Percentiles rank a stretch among this genome's conserved stretches.
Evolutionary conservation across 768 basidiomycete species (phyloP).

Genomic region (Mycena albidolilacea): DNA sequence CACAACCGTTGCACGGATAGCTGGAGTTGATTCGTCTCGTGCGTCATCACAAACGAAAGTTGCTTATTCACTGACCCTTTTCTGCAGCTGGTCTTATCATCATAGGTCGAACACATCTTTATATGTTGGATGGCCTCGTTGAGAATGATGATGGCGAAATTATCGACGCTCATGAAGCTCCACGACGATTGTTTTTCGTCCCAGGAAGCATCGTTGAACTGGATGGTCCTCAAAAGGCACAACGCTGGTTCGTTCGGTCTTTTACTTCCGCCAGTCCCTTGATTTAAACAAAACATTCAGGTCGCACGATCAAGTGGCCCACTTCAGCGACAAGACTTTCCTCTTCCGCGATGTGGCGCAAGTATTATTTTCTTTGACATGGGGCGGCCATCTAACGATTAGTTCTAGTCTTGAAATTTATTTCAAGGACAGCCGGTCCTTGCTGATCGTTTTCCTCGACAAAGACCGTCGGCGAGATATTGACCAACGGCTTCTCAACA

Average conservation of each 20-base stretch:
- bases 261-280: background rate
- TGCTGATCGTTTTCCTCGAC: slow-evolving; percentile 86
- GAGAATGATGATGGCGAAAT: slow-evolving; percentile 91
- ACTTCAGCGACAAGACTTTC: slow-evolving; percentile 86
- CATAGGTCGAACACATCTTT: slow-evolving; percentile 86
- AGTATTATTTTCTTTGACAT: slow-evolving; percentile 49
- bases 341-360: slow-evolving; percentile 94
- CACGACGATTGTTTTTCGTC: slow-evolving; percentile 84
- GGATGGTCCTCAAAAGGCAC: slow-evolving; percentile 84
- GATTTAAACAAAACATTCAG: slow-evolving; percentile 53
- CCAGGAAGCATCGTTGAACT: slow-evolving; percentile 89
- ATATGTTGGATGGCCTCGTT: slow-evolving; percentile 92
- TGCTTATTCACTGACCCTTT: slow-evolving; percentile 4
- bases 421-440: slow-evolving; percentile 91
- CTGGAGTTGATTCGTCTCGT: slow-evolving; percentile 95
- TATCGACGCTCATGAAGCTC: slow-evolving; percentile 90
- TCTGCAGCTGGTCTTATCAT: slow-evolving; percentile 88
- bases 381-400: slow-evolving; percentile 4
- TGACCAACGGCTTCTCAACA: slow-evolving; percentile 65
- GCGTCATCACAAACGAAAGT: slow-evolving; percentile 48
- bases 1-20: slow-evolving; percentile 88
- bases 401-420: slow-evolving; percentile 85
- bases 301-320: slow-evolving; percentile 84
- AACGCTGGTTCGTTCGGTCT: slow-evolving; percentile 74
- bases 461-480: slow-evolving; percentile 74